A percentile compares a stretch with the other conserved stretches of the same genome.
Evolutionary conservation across 2,329 filamentous ascomycete genomes (phyloP).

Genomic region (Colletotrichum sp.): DNA sequence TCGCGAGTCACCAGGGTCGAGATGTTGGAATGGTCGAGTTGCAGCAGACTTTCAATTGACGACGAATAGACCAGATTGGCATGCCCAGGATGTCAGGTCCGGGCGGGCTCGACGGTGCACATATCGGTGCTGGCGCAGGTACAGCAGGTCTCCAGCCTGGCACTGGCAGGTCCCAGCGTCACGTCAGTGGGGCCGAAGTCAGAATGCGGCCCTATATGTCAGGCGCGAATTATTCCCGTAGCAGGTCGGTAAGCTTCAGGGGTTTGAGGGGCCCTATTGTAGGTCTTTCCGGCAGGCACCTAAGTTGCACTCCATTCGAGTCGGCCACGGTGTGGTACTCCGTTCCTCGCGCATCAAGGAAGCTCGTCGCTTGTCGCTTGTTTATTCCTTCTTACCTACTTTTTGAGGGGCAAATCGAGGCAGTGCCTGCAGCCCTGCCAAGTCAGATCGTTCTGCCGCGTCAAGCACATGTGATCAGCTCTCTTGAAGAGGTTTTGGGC

Average conservation of each 20-base stretch:
- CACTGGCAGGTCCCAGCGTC: conserved; percentile 3
- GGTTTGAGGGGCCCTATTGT: neutral
- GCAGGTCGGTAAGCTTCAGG: neutral
- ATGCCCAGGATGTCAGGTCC: conserved; percentile 8
- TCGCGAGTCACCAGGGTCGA: neutral
- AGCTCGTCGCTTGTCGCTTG: neutral
- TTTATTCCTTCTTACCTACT: neutral
- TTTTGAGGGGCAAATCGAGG: neutral
- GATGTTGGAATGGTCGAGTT: neutral
- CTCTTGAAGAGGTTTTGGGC: neutral
- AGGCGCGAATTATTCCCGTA: neutral
- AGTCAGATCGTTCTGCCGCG: neutral
- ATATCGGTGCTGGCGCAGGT: neutral
- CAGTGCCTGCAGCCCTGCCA: neutral
- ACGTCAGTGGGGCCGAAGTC: neutral
- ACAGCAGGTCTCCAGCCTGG: neutral
- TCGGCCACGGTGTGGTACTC: neutral
- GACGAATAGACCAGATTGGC: conserved; percentile 19
- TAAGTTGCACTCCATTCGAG: neutral
- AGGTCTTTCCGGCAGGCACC: neutral
- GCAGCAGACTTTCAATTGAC: neutral
- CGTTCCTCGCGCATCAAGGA: too few relatives aligned
- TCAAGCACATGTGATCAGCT: neutral
- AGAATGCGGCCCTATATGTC: conserved; percentile 9
- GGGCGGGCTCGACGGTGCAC: conserved; percentile 1